Conservation (phyloP, 176 grass and related monocot genomes). For the Bolboschoenus planiculmis region DNA sequence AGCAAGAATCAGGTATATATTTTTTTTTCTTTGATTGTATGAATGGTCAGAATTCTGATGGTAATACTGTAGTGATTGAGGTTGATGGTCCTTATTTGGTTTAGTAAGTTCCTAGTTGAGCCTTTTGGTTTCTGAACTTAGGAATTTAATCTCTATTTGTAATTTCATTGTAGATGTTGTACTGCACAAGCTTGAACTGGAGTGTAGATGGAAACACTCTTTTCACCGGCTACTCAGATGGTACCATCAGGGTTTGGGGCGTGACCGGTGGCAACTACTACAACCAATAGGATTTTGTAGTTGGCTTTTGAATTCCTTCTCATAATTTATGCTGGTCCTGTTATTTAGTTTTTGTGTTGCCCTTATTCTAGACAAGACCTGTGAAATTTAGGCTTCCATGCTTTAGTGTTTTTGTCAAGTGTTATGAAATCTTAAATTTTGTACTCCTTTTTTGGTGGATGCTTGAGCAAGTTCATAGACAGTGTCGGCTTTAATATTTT, state of each 20-base stretch:
- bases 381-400: slow-evolving; percentile 3
- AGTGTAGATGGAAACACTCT: slow-evolving; percentile 77
- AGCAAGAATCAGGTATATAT: slow-evolving; percentile 59
- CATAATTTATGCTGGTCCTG: neutral
- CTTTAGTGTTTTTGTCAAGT: neutral
- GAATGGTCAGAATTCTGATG: neutral
- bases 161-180: slow-evolving; percentile 40
- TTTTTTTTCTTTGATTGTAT: neutral
- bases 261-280: slow-evolving; percentile 52
- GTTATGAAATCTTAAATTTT: slow-evolving; percentile 15
- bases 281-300: slow-evolving; percentile 30
- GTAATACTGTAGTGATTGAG: neutral
- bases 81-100: neutral
- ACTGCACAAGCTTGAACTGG: slow-evolving; percentile 89
- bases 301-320: neutral
- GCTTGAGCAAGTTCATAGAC: slow-evolving; percentile 11
- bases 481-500: neutral
- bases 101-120: neutral
- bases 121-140: neutral
- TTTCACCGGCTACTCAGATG: slow-evolving; percentile 81
- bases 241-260: slow-evolving; percentile 63
- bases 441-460: neutral
- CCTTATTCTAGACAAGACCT: neutral
- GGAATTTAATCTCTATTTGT: neutral
- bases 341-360: slow-evolving; percentile 13